These are phyloP conservation scores for Sordariomycetes sp. DNA, from an alignment of 2,329 filamentous ascomycete species.

Conservation along the genomic window DNA sequence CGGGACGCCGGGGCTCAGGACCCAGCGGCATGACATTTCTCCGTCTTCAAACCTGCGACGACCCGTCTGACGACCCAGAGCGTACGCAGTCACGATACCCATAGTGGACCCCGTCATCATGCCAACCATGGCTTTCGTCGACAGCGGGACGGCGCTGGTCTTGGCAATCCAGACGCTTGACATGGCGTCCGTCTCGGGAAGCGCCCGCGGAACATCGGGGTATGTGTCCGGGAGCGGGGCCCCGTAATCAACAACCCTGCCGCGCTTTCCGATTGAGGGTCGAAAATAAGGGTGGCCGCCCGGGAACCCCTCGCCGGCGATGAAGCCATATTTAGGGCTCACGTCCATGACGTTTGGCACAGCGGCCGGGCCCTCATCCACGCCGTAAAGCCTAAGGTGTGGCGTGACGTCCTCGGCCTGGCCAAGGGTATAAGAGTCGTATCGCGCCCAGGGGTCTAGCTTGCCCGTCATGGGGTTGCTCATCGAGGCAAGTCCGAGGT, in stretches of 20 bases:
- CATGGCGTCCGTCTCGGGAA: slow-evolving; percentile 58
- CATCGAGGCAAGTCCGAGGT: slow-evolving; percentile 65
- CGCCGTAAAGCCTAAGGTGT: slow-evolving; percentile 63
- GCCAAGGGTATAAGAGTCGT: slow-evolving; percentile 62
- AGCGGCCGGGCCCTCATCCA: slow-evolving; percentile 69
- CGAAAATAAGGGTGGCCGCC: slow-evolving; percentile 75
- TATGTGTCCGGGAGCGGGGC: slow-evolving; percentile 50
- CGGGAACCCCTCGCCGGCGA: slow-evolving; percentile 79
- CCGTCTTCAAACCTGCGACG: slow-evolving; percentile 58
- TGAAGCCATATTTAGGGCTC: slow-evolving; percentile 72
- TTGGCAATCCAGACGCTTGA: slow-evolving; percentile 88
- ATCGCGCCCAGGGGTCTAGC: slow-evolving; percentile 71
- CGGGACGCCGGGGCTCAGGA: slow-evolving; percentile 83
- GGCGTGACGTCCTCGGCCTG: slow-evolving; percentile 72
- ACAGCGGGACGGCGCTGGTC: slow-evolving; percentile 56
- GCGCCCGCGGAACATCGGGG: slow-evolving; percentile 67
- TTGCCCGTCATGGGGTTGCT: slow-evolving; percentile 72
- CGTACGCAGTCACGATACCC: slow-evolving; percentile 74
- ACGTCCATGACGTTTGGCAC: slow-evolving; percentile 83
- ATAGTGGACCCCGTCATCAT: slow-evolving; percentile 76
- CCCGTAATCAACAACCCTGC: slow-evolving; percentile 60
- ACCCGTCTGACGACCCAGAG: slow-evolving; percentile 48
- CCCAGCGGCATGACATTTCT: slow-evolving; percentile 80
- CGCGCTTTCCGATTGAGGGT: slow-evolving; percentile 60
- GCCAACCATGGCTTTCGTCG: slow-evolving; percentile 69